Percentiles rank a stretch among this genome's conserved stretches.
Conservation (phyloP, 2,329 filamentous ascomycete species). For the Acrocalymma vagum region DNA sequence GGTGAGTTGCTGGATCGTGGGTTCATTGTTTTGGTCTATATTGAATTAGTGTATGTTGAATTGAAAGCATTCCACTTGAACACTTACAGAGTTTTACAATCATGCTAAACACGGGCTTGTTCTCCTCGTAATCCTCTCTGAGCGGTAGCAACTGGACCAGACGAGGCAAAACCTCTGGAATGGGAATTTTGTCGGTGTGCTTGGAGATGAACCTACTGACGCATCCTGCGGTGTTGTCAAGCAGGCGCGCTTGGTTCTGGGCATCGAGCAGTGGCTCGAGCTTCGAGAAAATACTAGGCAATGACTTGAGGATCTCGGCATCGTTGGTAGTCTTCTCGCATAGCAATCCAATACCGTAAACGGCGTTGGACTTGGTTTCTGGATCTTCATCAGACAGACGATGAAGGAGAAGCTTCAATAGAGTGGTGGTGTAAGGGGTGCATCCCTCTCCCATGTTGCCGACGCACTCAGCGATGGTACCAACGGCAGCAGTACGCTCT, state of each 20-base stretch:
- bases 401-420: slow-evolving; percentile 84
- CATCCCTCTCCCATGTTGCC: slow-evolving; percentile 84
- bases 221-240: slow-evolving; percentile 94
- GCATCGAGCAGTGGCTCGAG: slow-evolving; percentile 85
- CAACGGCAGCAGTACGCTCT: slow-evolving; percentile 89
- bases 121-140: slow-evolving; percentile 95
- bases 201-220: slow-evolving; percentile 91
- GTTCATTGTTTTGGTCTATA: slow-evolving; percentile 72
- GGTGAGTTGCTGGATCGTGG: slow-evolving; percentile 74
- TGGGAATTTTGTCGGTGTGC: slow-evolving; percentile 82
- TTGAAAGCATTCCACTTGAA: neutral
- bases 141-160: slow-evolving; percentile 83
- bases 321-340: slow-evolving; percentile 81
- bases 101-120: slow-evolving; percentile 91
- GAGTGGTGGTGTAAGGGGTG: slow-evolving; percentile 78
- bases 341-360: slow-evolving; percentile 88
- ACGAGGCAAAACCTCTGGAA: slow-evolving; percentile 81
- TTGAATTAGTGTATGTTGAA: slow-evolving; percentile 7
- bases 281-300: slow-evolving; percentile 80
- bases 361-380: slow-evolving; percentile 94
- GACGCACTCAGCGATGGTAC: slow-evolving; percentile 90
- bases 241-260: slow-evolving; percentile 79
- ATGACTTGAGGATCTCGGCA: slow-evolving; percentile 76
- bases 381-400: slow-evolving; percentile 88
- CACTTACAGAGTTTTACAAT: slow-evolving; percentile 83